These are phyloP conservation scores for Hymenoscyphus repandus DNA, from an alignment of 2,329 filamentous ascomycete genomes.

Conservation along the genomic window DNA sequence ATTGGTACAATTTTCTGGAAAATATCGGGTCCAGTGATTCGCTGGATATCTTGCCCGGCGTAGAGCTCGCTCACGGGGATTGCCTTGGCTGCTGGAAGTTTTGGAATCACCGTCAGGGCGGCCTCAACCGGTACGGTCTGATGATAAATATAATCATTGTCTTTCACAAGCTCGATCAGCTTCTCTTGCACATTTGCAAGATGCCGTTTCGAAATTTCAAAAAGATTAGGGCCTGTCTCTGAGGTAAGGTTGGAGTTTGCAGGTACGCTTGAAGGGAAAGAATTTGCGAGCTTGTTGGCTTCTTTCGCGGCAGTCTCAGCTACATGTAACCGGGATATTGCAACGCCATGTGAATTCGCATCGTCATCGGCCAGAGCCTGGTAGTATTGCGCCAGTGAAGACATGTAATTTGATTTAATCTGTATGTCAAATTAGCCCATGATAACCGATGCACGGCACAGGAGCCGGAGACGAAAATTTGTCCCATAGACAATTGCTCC, in stretches of 20 bases:
- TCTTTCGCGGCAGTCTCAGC: slow-evolving; percentile 76
- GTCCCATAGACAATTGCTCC: neutral
- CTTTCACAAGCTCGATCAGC: slow-evolving; percentile 70
- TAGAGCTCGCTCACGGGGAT: slow-evolving; percentile 97
- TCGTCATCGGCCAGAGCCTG: slow-evolving; percentile 90
- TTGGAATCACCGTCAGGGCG: slow-evolving; percentile 73
- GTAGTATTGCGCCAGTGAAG: slow-evolving; percentile 85
- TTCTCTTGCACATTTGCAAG: slow-evolving; percentile 75
- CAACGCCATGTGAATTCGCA: slow-evolving; percentile 77
- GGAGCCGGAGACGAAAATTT: neutral
- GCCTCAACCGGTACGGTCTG: slow-evolving; percentile 85
- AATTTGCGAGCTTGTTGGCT: slow-evolving; percentile 68
- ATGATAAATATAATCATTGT: slow-evolving; percentile 99
- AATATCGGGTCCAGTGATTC: slow-evolving; percentile 93
- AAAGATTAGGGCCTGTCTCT: slow-evolving; percentile 68
- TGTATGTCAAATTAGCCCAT: slow-evolving; percentile 29
- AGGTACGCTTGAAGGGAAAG: slow-evolving; percentile 75
- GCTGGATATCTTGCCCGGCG: slow-evolving; percentile 92
- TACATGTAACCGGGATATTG: slow-evolving; percentile 75
- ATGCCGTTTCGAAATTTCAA: slow-evolving; percentile 82
- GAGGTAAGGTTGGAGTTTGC: slow-evolving; percentile 77
- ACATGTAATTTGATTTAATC: slow-evolving; percentile 77
- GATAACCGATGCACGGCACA: too few species aligned
- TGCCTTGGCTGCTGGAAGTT: slow-evolving; percentile 90
- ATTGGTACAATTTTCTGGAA: slow-evolving; percentile 96